Evolutionary conservation across 306 rosid species (phyloP).

Genomic region (Neltuma alba): DNA sequence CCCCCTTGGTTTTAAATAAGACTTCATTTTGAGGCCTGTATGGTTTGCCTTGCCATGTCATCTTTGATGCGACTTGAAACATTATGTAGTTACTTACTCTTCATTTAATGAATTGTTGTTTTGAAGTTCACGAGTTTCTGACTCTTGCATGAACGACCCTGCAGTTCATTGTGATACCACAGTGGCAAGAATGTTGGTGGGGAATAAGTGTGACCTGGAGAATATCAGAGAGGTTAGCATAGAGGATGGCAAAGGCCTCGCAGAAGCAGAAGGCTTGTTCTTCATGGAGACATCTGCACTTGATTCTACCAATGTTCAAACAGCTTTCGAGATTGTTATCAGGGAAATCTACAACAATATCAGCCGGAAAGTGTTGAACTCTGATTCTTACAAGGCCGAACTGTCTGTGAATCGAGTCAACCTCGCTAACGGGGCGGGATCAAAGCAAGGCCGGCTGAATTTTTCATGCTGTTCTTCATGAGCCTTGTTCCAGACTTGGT

Average conservation of each 20-base stretch:
- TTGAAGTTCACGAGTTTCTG: background rate
- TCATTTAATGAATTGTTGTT: background rate
- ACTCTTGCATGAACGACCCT: conserved; percentile 27
- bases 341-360: conserved; percentile 77
- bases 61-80: background rate
- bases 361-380: conserved; percentile 78
- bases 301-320: conserved; percentile 76
- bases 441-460: conserved; percentile 47
- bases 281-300: conserved; percentile 98
- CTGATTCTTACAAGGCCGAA: conserved; percentile 84
- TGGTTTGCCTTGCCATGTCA: conserved; percentile 15
- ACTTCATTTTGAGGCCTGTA: background rate
- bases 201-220: conserved; percentile 92
- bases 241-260: conserved; percentile 80
- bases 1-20: too few relatives aligned
- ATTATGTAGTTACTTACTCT: background rate
- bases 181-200: conserved; percentile 81
- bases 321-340: conserved; percentile 83
- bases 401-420: conserved; percentile 78
- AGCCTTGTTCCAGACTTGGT: conserved; percentile 34
- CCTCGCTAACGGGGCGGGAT: conserved; percentile 64
- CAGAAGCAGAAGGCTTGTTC: conserved; percentile 87
- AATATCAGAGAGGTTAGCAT: conserved; percentile 76
- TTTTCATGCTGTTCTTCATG: conserved; percentile 75
- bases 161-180: conserved; percentile 91